A percentile compares a stretch with the other conserved stretches of the same genome.
These are phyloP conservation scores for Polytrichum commune DNA, from an alignment of 225 moss, liverwort and hornwort species.

Conservation along the genomic window DNA sequence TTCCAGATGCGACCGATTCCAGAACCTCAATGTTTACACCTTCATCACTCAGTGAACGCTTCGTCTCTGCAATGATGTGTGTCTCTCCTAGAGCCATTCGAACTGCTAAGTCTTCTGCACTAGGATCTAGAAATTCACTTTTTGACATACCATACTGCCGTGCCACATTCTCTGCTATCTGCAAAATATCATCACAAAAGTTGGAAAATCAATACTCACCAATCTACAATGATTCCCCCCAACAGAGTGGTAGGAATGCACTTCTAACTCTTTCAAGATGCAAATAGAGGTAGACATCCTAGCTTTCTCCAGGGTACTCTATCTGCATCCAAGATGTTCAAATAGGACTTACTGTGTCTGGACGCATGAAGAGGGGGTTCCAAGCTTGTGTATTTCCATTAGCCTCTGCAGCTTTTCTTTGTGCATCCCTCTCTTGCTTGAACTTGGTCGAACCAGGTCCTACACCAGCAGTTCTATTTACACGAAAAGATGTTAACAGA, in stretches of 20 bases:
- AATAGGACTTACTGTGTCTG: slow-evolving; percentile 72
- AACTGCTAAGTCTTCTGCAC: slow-evolving; percentile 91
- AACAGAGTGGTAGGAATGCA: too few relatives aligned
- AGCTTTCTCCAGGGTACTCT: too few relatives aligned
- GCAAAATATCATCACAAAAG: slow-evolving; percentile 17
- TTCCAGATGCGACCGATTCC: slow-evolving; percentile 80
- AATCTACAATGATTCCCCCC: too few relatives aligned
- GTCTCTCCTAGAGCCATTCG: slow-evolving; percentile 99
- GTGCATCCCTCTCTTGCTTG: slow-evolving; percentile 79
- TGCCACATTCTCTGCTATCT: slow-evolving; percentile 96
- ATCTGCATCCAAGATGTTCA: background rate
- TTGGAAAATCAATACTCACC: background rate
- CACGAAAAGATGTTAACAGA: background rate
- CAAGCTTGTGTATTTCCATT: slow-evolving; percentile 85
- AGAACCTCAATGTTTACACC: slow-evolving; percentile 82
- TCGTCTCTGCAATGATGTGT: slow-evolving; percentile 97
- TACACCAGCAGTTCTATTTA: slow-evolving; percentile 31
- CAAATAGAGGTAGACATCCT: too few relatives aligned
- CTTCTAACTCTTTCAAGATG: too few relatives aligned
- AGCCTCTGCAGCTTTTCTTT: slow-evolving; percentile 88
- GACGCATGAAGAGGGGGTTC: slow-evolving; percentile 91
- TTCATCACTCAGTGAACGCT: slow-evolving; percentile 76
- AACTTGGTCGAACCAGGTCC: slow-evolving; percentile 74
- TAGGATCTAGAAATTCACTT: slow-evolving; percentile 93
- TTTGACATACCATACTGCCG: slow-evolving; percentile 91